Evolutionary conservation across 139 green algal genomes (phyloP), one percentile per base, ranked within the genome.

Genomic region (Tetradesmus obliquus): DNA sequence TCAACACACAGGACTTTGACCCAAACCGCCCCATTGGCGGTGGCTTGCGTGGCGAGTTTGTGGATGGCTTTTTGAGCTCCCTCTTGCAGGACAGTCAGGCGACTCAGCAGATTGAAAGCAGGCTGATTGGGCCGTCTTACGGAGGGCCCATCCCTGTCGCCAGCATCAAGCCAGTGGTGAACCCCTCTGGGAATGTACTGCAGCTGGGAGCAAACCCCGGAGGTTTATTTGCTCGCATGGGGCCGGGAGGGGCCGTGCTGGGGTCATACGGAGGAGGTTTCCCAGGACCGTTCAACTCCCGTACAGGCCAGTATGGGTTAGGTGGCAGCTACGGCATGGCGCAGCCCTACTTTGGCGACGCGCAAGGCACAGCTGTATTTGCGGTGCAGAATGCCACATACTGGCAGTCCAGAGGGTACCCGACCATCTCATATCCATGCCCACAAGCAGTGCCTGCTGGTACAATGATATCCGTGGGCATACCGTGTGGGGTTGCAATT

Each of bases 281-380:
- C 51, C 45, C 57, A 22, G 86, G 86, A 4, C 86, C 86, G 17
- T 90, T 54, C 86, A 90, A 90, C 69, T n/a, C 8, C 19, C 10
- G 53, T 1, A 84, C 86, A 22, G 86, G 86, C 10, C 55, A 24
- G 32, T 90, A 90, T n/a, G 86, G 86, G 2, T 3, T 90, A 1
- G 86, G 86, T 19, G 86, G 69, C 5, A 90, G 80, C 86, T 90
- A 69, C 20, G 86, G 86, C 20, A 81, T 83, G 55, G 69, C 86
- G 17, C 20, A 24, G 4, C 71, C 86, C 5, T 90, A 90, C 71
- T 55, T 22, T 71, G 86, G 86, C 32, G 6, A 20, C 10, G 86
- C 86, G 24, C 53, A 69, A 15, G 86, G 86, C 5, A 55, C 71
- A 6, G 86, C 86, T 1, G 17, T 90, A 1, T 54, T 90, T 72